Evolutionary conservation across 164 flowering plant genomes (phyloP), one percentile per base, ranked within the genome.

Genomic region (Magnolia sinica): DNA sequence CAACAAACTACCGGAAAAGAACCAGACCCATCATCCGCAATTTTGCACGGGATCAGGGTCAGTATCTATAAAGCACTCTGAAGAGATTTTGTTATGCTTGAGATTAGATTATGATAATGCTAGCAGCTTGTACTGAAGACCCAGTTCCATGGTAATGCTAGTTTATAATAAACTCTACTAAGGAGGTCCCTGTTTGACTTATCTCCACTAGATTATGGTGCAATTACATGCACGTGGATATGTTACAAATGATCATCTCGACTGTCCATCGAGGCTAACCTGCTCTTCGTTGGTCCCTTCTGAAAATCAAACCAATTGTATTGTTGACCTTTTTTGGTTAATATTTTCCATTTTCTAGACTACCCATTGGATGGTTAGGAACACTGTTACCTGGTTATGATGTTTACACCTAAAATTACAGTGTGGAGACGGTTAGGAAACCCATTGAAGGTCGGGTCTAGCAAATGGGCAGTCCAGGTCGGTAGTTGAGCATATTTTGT

Each of bases 1-100:
- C 23, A 82, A 68, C 71, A 68, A 16, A 29, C 4, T 23, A 10
- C 84, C 82, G n/a, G 83, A 68, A 31, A 80, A 82, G 78, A 78
- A 76, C 66, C 70, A 72, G 19, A 23, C 52, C 23, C 45, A 37
- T 37, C 68, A 77, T 74, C 67, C 64, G 22, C 79, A 81, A 2
- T 29, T 68, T 14, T 52, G 20, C 18, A 76, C 31, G 8, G 76
- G 76, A 50, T 59, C 79, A 64, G 79, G 79, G 83, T 74, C 51
- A 70, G 78, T 79, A 79, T 37, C 8, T 45, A 3, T 68, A 31
- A 68, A 68, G 18, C 31, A 13, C 50, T 65, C 16, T 9, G 59
- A 55, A 55, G 59, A 37, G 45, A 37, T 37, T 37, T 37, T 63
- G 8, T 63, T 63, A 63, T 16, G 19, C 7, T 63, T 63, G 65